A percentile compares a stretch with the other conserved stretches of the same genome.
Conservation (phyloP, 768 basidiomycete genomes). For the Fomitopsis pulvina region DNA sequence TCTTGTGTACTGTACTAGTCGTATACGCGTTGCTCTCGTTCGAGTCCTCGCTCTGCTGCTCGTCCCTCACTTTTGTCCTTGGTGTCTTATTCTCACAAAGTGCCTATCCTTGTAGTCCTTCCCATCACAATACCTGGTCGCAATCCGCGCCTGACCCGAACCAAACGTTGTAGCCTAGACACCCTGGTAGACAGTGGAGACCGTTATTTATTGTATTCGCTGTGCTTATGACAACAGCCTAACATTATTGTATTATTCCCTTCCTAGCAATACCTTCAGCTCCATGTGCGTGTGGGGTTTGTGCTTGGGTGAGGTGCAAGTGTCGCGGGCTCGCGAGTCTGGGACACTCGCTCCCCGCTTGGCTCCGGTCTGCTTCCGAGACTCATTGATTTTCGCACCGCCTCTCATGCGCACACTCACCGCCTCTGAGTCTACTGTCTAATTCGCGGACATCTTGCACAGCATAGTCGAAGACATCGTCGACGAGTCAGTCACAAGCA, state of each 20-base stretch:
- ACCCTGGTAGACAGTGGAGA: conserved; percentile 17
- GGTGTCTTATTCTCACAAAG: background rate
- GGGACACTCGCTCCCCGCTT: background rate
- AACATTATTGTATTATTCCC: background rate
- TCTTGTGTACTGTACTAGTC: background rate
- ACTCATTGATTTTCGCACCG: background rate
- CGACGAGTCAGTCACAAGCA: background rate
- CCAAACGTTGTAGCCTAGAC: conserved; percentile 17
- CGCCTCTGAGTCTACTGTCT: background rate
- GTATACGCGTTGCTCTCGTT: background rate
- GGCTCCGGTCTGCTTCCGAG: background rate
- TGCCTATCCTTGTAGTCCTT: conserved; percentile 1
- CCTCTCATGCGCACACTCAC: background rate
- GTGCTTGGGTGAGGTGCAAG: too few relatives aligned
- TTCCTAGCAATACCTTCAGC: too few relatives aligned
- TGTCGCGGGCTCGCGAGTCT: too few relatives aligned
- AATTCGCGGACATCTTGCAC: background rate
- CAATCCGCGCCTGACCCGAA: background rate
- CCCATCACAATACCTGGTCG: background rate
- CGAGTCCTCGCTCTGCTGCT: conserved; percentile 2
- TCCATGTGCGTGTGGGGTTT: too few relatives aligned
- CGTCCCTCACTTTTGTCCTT: background rate
- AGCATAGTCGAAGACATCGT: background rate
- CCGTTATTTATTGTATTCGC: conserved; percentile 16
- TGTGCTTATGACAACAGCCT: conserved; percentile 1